Conservation (phyloP, 176 grass and related monocot genomes). For the Oryza glumipatula region DNA sequence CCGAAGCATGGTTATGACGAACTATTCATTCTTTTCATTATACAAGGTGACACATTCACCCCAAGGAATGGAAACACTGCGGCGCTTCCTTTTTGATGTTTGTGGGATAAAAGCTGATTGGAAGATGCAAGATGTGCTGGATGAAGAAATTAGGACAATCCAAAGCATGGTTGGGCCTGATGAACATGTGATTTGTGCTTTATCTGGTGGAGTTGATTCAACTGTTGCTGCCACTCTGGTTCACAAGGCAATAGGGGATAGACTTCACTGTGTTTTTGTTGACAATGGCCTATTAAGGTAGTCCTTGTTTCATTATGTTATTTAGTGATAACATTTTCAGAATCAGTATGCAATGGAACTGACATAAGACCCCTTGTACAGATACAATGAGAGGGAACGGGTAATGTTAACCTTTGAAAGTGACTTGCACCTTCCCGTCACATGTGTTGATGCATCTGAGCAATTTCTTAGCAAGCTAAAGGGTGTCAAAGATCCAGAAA, state of each 20-base stretch:
- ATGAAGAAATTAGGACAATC: slow-evolving; percentile 87
- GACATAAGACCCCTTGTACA: slow-evolving; percentile 33
- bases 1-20: background rate
- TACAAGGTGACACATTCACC: slow-evolving; percentile 86
- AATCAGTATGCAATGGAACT: background rate
- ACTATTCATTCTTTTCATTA: slow-evolving; percentile 10
- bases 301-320: background rate
- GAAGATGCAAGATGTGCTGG: slow-evolving; percentile 93
- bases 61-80: slow-evolving; percentile 86
- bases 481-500: slow-evolving; percentile 78
- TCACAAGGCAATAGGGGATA: slow-evolving; percentile 81
- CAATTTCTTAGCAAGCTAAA: slow-evolving; percentile 80
- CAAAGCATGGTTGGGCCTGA: slow-evolving; percentile 62
- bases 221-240: slow-evolving; percentile 81
- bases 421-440: slow-evolving; percentile 80
- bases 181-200: slow-evolving; percentile 85
- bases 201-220: slow-evolving; percentile 91
- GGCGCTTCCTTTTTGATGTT: slow-evolving; percentile 74
- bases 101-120: slow-evolving; percentile 73
- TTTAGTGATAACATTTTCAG: background rate
- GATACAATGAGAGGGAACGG: slow-evolving; percentile 79
- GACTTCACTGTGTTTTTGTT: slow-evolving; percentile 90
- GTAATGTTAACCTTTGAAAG: slow-evolving; percentile 86
- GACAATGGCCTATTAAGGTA: slow-evolving; percentile 88
- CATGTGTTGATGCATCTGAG: slow-evolving; percentile 75